Percentiles rank a stretch among this genome's conserved stretches.
Evolutionary conservation across 2,329 filamentous ascomycete species (phyloP).

Genomic region (Bimuria novae-zelandiae): DNA sequence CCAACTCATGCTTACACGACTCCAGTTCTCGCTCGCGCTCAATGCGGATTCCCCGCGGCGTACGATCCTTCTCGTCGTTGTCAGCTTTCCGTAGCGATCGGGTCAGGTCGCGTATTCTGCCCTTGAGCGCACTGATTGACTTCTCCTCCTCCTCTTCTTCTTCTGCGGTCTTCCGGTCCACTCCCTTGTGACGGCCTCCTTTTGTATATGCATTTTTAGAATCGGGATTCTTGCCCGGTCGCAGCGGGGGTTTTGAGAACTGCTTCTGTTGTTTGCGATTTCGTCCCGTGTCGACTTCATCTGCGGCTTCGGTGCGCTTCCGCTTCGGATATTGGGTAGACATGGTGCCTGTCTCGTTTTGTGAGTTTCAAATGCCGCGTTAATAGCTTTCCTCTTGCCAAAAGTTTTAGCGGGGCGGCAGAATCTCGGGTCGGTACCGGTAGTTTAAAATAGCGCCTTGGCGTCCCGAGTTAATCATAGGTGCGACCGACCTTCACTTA

Average conservation of each 20-base stretch:
- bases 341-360: constrained; percentile 25
- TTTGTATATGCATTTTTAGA: constrained; percentile 10
- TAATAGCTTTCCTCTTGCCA: constrained; percentile 4
- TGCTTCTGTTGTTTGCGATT: constrained; percentile 32
- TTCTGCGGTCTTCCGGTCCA: too few species aligned
- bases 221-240: constrained; percentile 15
- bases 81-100: constrained; percentile 65
- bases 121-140: constrained; percentile 67
- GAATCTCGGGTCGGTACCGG: constrained; percentile 26
- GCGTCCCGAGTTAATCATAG: constrained; percentile 25
- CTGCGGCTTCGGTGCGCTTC: constrained; percentile 33
- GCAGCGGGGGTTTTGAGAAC: constrained; percentile 23
- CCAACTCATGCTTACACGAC: constrained; percentile 68
- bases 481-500: too few species aligned
- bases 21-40: constrained; percentile 75
- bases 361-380: not conserved
- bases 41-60: constrained; percentile 69
- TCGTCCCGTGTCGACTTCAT: constrained; percentile 15
- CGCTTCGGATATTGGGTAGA: constrained; percentile 44
- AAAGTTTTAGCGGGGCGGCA: constrained; percentile 42
- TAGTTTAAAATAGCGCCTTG: constrained; percentile 18
- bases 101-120: constrained; percentile 71
- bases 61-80: constrained; percentile 49
- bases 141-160: constrained; percentile 10
- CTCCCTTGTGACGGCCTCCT: not conserved